Conservation (phyloP, 192 early-diverging fungal species). For the Backusella parvicylindrica region DNA sequence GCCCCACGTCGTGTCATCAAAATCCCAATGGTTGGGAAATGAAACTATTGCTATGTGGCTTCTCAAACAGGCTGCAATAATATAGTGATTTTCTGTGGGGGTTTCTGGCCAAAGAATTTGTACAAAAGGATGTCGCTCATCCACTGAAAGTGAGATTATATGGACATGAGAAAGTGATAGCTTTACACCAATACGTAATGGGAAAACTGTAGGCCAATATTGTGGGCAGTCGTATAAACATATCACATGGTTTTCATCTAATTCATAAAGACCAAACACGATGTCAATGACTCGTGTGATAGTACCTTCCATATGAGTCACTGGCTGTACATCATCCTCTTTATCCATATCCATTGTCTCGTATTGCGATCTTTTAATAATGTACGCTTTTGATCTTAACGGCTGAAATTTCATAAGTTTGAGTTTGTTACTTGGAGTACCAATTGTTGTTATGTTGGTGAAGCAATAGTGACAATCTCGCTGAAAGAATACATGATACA, state of each 20-base stretch:
- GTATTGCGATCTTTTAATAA: background rate
- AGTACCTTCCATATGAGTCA: background rate
- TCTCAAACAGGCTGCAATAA: background rate
- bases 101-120: background rate
- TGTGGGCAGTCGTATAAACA: background rate
- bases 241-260: background rate
- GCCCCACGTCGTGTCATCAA: background rate
- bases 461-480: background rate
- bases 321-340: background rate
- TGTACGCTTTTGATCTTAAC: background rate
- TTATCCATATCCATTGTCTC: background rate
- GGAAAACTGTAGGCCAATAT: background rate
- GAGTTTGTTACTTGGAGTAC: background rate
- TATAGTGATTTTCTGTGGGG: background rate
- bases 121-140: background rate
- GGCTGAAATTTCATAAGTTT: background rate
- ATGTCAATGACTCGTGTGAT: background rate
- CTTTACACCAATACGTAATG: background rate
- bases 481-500: background rate
- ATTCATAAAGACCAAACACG: background rate
- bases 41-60: background rate
- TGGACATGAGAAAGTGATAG: background rate
- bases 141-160: background rate
- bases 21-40: background rate
- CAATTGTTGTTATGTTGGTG: background rate